Percentiles rank a stretch among this genome's conserved stretches.
phyloP scores from a whole-genome alignment of 2,329 filamentous ascomycete species.

The Ploettnerulaceae sp. region DNA sequence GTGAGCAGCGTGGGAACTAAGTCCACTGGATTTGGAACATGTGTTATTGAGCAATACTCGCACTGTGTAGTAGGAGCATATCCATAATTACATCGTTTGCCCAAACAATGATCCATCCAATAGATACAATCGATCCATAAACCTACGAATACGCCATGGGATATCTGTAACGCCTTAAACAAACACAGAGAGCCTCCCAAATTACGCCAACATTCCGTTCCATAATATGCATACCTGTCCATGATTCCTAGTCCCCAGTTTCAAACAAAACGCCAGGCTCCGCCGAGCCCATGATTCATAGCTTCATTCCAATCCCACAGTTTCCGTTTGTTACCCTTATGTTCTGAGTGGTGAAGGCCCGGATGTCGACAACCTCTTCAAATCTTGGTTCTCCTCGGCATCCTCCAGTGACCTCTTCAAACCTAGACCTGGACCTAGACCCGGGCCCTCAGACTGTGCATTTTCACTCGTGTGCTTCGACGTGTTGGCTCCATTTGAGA shows the following conservation, averaged over 20 bases:
- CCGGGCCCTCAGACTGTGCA: conserved; percentile 14
- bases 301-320: background rate
- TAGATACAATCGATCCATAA: background rate
- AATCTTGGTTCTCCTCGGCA: conserved; percentile 21
- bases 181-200: background rate
- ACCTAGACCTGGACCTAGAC: background rate
- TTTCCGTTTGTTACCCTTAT: background rate
- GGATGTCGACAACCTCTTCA: conserved; percentile 23
- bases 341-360: conserved; percentile 14
- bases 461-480: conserved; percentile 9
- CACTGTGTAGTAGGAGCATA: background rate
- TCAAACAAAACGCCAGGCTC: background rate
- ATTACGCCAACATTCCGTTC: background rate
- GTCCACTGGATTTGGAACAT: background rate
- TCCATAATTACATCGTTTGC: conserved; percentile 6
- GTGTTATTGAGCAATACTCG: conserved; percentile 1
- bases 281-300: background rate
- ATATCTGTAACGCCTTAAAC: background rate
- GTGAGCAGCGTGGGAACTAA: background rate
- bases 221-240: background rate
- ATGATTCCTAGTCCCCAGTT: background rate
- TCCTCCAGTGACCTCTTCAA: conserved; percentile 27
- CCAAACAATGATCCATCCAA: background rate
- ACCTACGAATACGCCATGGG: background rate
- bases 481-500: conserved; percentile 19